These are phyloP conservation scores for Lactarius pseudohatsudake DNA, from an alignment of 768 basidiomycete species.

Conservation along the genomic window DNA sequence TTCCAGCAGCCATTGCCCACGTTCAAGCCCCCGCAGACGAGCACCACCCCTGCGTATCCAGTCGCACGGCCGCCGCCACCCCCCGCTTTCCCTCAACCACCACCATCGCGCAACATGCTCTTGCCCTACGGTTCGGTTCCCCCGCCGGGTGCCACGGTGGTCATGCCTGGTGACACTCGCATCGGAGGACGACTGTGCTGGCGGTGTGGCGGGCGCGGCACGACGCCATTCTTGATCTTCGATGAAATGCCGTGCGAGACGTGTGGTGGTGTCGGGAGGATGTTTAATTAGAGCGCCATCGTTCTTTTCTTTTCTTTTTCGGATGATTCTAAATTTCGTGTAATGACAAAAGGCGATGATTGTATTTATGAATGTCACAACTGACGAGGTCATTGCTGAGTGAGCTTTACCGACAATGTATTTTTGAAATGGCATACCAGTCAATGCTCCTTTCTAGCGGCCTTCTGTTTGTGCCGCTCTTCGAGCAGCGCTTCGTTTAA, in stretches of 20 bases:
- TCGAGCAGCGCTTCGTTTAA: slow-evolving; percentile 37
- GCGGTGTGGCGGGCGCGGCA: slow-evolving; percentile 63
- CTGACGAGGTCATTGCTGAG: neutral
- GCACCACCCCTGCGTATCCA: neutral
- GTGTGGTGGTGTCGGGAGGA: slow-evolving; percentile 66
- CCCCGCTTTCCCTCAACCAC: neutral
- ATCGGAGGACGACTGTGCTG: slow-evolving; percentile 67
- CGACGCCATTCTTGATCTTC: slow-evolving; percentile 51
- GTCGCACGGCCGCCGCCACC: neutral
- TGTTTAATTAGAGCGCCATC: slow-evolving; percentile 9
- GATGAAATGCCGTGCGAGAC: slow-evolving; percentile 52
- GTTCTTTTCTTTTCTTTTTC: neutral
- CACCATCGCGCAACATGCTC: slow-evolving; percentile 10
- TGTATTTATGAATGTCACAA: neutral
- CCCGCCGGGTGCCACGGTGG: slow-evolving; percentile 46
- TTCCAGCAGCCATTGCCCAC: slow-evolving; percentile 30
- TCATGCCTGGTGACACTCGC: slow-evolving; percentile 64
- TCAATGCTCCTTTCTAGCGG: neutral
- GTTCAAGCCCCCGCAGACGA: slow-evolving; percentile 23
- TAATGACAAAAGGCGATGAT: neutral
- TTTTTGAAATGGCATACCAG: neutral
- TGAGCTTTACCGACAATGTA: neutral
- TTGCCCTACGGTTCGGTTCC: slow-evolving; percentile 33
- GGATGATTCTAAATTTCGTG: neutral
- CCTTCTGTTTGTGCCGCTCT: slow-evolving; percentile 29